These are phyloP conservation scores for Phellinidium pouzarii DNA, from an alignment of 1,284 basidiomycete species.

Conservation along the genomic window DNA sequence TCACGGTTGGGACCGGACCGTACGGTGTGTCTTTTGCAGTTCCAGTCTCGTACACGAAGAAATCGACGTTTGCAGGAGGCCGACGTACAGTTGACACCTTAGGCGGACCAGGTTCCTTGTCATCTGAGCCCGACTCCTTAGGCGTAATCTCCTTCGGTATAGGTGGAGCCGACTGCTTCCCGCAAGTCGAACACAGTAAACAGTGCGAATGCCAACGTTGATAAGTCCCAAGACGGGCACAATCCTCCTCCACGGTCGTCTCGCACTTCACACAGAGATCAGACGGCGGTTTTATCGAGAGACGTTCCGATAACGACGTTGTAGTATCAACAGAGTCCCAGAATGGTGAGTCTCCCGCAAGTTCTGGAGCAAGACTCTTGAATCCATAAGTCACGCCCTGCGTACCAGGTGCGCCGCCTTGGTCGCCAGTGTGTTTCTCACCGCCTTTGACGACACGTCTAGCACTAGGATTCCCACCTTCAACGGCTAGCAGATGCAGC, in stretches of 20 bases:
- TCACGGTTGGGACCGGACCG: constrained; percentile 59
- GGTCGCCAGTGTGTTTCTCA: constrained; percentile 41
- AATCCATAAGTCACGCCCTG: constrained; percentile 83
- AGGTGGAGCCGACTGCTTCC: constrained; percentile 66
- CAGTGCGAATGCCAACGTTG: constrained; percentile 96
- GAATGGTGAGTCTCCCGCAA: constrained; percentile 83
- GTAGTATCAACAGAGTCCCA: constrained; percentile 36
- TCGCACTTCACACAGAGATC: constrained; percentile 90
- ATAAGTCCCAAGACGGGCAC: constrained; percentile 87
- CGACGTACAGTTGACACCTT: constrained; percentile 61
- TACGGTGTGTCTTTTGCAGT: constrained; percentile 60
- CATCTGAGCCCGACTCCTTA: constrained; percentile 33
- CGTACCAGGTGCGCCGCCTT: constrained; percentile 50
- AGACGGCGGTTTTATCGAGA: constrained; percentile 62
- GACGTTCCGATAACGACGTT: constrained; percentile 36
- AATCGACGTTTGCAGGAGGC: constrained; percentile 70
- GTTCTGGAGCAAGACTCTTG: constrained; percentile 81
- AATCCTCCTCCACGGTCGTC: constrained; percentile 95
- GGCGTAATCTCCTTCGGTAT: constrained; percentile 43
- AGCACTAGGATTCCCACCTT: constrained; percentile 77
- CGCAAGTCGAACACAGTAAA: constrained; percentile 77
- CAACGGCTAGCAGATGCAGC: constrained; percentile 84
- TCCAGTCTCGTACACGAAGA: constrained; percentile 70
- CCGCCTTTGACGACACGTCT: constrained; percentile 64
- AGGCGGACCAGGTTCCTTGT: constrained; percentile 40